Conservation (phyloP, 2,329 filamentous ascomycete genomes). For the Penicillium nordicum region DNA sequence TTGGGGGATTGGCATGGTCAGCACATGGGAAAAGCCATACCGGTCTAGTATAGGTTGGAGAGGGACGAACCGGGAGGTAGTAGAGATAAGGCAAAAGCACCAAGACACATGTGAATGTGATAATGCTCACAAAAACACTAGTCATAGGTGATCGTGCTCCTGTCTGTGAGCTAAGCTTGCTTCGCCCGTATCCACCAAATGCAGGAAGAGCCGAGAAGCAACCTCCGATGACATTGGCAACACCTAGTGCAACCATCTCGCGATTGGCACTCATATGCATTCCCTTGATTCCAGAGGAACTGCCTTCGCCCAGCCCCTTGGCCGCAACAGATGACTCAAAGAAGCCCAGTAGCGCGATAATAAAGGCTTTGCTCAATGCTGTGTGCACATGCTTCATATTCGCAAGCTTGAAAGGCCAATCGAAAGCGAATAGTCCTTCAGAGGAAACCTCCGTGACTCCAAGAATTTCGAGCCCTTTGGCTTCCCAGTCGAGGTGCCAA, state of each 20-base stretch:
- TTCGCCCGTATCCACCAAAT: constrained; percentile 93
- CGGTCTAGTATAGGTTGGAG: background rate
- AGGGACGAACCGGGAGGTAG: constrained; percentile 78
- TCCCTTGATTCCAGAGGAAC: constrained; percentile 66
- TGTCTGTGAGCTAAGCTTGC: constrained; percentile 90
- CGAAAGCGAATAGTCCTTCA: constrained; percentile 71
- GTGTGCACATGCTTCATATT: constrained; percentile 80
- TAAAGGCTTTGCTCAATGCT: constrained; percentile 84
- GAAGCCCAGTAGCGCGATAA: constrained; percentile 94
- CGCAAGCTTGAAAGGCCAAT: constrained; percentile 75
- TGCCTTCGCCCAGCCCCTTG: constrained; percentile 70
- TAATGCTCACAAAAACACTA: constrained; percentile 77
- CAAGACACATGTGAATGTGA: constrained; percentile 75
- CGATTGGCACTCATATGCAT: constrained; percentile 86
- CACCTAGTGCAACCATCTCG: constrained; percentile 85
- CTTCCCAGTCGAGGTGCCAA: constrained; percentile 73
- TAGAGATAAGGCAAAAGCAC: constrained; percentile 90
- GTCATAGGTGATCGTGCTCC: constrained; percentile 92
- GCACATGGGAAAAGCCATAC: background rate
- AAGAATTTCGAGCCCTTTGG: constrained; percentile 75
- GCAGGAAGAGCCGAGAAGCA: constrained; percentile 90
- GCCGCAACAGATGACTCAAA: constrained; percentile 97
- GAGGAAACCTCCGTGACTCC: constrained; percentile 73
- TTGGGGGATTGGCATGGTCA: constrained; percentile 2
- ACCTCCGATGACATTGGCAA: constrained; percentile 85